phyloP scores from a whole-genome alignment of 371 early-diverging fungal genomes.

The Circinella minor region DNA sequence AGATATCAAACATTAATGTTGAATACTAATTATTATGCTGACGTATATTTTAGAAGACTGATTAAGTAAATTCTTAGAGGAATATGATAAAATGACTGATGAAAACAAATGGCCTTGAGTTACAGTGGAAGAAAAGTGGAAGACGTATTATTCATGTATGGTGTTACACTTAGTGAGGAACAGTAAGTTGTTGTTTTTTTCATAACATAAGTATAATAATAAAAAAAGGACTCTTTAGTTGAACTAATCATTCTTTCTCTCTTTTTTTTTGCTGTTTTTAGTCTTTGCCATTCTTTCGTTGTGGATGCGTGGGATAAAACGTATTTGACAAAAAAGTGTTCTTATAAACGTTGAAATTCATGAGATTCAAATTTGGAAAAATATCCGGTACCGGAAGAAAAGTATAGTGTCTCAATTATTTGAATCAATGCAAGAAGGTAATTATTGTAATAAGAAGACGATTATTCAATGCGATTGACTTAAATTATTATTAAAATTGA shows the following conservation, averaged over 20 bases:
- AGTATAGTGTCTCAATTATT: not conserved
- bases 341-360: not conserved
- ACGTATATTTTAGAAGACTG: not conserved
- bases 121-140: conserved; percentile 1
- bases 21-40: no score
- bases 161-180: not conserved
- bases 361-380: not conserved
- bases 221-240: no score
- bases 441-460: no score
- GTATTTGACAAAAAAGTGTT: not conserved
- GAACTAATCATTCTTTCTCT: not conserved
- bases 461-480: no score
- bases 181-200: not conserved
- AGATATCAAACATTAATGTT: no score
- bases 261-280: not conserved
- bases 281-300: conserved; percentile 7
- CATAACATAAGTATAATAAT: no score
- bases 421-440: not conserved
- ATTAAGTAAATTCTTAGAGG: not conserved
- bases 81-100: not conserved
- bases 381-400: not conserved
- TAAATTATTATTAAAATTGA: not conserved
- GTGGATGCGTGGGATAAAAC: conserved; percentile 1
- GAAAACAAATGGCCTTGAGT: not conserved
- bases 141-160: not conserved